These are phyloP conservation scores for Sporisorium exsertum DNA, from an alignment of 1,284 basidiomycete species.

Conservation along the genomic window DNA sequence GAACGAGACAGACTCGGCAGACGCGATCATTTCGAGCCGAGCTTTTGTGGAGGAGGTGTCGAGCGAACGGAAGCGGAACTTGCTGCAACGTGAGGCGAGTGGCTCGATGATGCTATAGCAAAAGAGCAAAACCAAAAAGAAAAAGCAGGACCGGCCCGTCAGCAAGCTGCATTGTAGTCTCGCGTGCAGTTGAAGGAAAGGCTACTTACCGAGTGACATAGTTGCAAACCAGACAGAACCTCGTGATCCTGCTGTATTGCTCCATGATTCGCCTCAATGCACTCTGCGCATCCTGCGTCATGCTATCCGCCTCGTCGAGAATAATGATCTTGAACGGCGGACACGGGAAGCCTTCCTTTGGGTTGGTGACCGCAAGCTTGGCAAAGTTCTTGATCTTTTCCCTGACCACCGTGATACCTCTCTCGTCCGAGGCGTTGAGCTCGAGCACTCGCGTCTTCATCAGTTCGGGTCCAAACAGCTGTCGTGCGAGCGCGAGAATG, in stretches of 20 bases:
- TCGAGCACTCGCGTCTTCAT: constrained; percentile 94
- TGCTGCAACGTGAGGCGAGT: constrained; percentile 96
- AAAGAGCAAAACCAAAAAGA: neutral
- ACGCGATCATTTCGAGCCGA: constrained; percentile 84
- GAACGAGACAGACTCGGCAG: constrained; percentile 72
- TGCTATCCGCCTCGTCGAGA: constrained; percentile 97
- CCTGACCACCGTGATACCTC: constrained; percentile 94
- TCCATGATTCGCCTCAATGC: constrained; percentile 98
- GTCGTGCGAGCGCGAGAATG: constrained; percentile 91
- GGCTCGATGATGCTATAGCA: constrained; percentile 85
- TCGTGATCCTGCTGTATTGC: constrained; percentile 92
- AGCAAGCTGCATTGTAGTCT: neutral
- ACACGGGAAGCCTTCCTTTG: constrained; percentile 78
- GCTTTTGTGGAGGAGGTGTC: constrained; percentile 81
- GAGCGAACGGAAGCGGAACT: constrained; percentile 96
- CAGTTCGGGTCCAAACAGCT: constrained; percentile 96
- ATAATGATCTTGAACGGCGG: constrained; percentile 99
- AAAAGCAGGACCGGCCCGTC: neutral
- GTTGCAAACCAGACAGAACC: constrained; percentile 99
- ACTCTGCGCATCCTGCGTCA: constrained; percentile 99
- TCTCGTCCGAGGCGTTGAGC: constrained; percentile 98
- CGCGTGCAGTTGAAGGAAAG: neutral
- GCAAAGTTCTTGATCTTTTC: constrained; percentile 99
- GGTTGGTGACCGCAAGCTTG: constrained; percentile 72
- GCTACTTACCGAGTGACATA: constrained; percentile 84